These are phyloP conservation scores for Panellus pusillus DNA, from an alignment of 768 basidiomycete genomes.

Conservation along the genomic window DNA sequence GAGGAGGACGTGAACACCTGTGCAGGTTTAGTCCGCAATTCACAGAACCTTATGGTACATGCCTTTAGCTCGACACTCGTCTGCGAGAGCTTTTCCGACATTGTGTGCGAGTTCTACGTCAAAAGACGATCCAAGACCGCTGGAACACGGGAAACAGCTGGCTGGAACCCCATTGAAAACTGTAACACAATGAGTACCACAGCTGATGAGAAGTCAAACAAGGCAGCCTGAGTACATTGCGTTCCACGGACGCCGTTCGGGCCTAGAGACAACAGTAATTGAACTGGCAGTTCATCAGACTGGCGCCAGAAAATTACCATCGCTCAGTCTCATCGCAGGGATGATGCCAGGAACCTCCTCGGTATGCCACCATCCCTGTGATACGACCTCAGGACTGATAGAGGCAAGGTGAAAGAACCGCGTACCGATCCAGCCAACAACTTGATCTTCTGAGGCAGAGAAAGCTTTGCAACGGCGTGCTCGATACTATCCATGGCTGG, in stretches of 20 bases:
- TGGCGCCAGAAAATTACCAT: constrained; percentile 32
- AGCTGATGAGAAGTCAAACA: constrained; percentile 44
- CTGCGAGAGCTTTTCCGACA: constrained; percentile 52
- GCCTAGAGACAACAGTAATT: constrained; percentile 30
- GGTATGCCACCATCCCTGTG: constrained; percentile 51
- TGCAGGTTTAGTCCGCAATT: neutral
- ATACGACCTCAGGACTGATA: neutral
- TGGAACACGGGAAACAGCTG: constrained; percentile 58
- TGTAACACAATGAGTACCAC: constrained; percentile 19
- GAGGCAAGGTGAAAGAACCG: neutral
- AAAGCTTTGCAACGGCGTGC: constrained; percentile 36
- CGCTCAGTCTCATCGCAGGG: constrained; percentile 45
- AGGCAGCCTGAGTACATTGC: constrained; percentile 44
- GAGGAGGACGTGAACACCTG: constrained; percentile 50
- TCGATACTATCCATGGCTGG: constrained; percentile 34
- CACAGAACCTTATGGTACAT: neutral
- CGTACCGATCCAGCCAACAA: constrained; percentile 42
- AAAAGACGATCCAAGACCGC: constrained; percentile 56
- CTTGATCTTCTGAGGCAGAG: constrained; percentile 43
- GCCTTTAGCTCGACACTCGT: constrained; percentile 54
- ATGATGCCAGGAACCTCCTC: constrained; percentile 41
- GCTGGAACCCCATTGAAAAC: constrained; percentile 58
- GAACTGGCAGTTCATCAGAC: neutral
- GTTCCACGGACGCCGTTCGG: constrained; percentile 53
- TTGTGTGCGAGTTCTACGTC: constrained; percentile 47